Base-by-base conservation (phyloP, 2,329 filamentous ascomycete species). In the Xylaria multiplex region DNA sequence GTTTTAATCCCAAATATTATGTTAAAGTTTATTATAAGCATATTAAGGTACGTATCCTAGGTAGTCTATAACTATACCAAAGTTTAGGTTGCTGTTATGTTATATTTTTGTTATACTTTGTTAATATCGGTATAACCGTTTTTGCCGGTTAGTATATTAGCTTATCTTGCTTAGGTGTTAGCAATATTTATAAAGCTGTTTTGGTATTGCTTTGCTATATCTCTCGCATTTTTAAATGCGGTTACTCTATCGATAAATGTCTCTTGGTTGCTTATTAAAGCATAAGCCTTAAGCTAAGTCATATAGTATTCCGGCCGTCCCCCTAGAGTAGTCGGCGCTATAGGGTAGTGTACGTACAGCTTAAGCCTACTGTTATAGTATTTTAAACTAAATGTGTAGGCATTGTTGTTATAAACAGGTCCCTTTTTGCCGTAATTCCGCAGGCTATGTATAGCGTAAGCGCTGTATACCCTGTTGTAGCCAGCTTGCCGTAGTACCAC, bases 231-330 rank as follows among this genome's bases (percentile, higher is more conserved):
- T 52, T 81, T 75, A 66, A 81, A 80, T 55, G 78, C 78, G 3
- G 73, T 74, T 8, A 73, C 76, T 19, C 80, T 81, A 59, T 75
- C 13, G 16, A 72, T 52, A 62, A 81, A 83, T 2, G 54, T 70
- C 2, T 80, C 70, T 2, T 53, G 35, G 55, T 69, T 62, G 35
- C 55, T 55, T 0, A 74, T 80, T 70, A 82, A 66, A 2, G 1
- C 62, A 43, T 48, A 81, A 2, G 19, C 55, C 0, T 66, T 60
- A 1, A 81, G 4, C 62, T 77, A 69, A 13, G 77, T 81, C 78
- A 82, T 83, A 56, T 82, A 74, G 71, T 82, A 83, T 71, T 78
- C n/a, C n/a, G n/a, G n/a, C n/a, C n/a, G n/a, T n/a, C n/a, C n/a
- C n/a, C n/a, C n/a, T n/a, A n/a, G n/a, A n/a, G n/a, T n/a, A n/a